Evolutionary conservation across 768 basidiomycete species (phyloP).

Genomic region (Hypholoma fasciculare): DNA sequence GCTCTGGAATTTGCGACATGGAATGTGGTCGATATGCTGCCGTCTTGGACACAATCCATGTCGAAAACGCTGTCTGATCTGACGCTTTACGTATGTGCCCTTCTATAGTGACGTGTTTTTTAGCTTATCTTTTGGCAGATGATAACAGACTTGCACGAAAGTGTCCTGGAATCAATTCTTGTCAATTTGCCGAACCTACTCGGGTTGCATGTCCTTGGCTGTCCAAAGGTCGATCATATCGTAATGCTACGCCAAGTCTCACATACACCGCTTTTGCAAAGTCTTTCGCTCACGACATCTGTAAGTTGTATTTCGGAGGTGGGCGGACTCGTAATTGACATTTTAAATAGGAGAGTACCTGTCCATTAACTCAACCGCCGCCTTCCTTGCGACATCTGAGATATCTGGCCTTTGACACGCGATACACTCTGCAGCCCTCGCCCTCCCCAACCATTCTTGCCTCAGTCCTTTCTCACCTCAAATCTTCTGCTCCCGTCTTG

Average conservation of each 20-base stretch:
- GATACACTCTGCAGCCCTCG: slow-evolving; percentile 30
- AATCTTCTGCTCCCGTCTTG: slow-evolving; percentile 29
- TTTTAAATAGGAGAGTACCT: slow-evolving; percentile 34
- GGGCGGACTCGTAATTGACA: neutral
- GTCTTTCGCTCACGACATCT: slow-evolving; percentile 59
- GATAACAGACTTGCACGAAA: slow-evolving; percentile 53
- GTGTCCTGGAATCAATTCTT: slow-evolving; percentile 48
- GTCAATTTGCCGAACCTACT: slow-evolving; percentile 50
- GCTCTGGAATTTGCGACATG: slow-evolving; percentile 62
- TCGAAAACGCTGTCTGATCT: slow-evolving; percentile 49
- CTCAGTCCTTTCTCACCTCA: slow-evolving; percentile 31
- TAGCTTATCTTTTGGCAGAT: slow-evolving; percentile 36
- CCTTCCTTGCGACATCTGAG: slow-evolving; percentile 41
- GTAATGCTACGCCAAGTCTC: slow-evolving; percentile 44
- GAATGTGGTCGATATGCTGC: slow-evolving; percentile 59
- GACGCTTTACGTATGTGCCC: slow-evolving; percentile 55
- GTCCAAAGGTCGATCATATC: slow-evolving; percentile 55
- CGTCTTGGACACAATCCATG: slow-evolving; percentile 51
- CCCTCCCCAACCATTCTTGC: slow-evolving; percentile 28
- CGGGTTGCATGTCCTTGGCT: slow-evolving; percentile 62
- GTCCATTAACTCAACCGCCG: slow-evolving; percentile 25
- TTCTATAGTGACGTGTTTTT: neutral
- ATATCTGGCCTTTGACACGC: slow-evolving; percentile 55
- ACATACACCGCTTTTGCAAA: slow-evolving; percentile 56
- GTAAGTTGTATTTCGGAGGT: slow-evolving; percentile 35